These are phyloP conservation scores for Lentinula sp. DNA, from an alignment of 768 basidiomycete genomes.

Conservation along the genomic window DNA sequence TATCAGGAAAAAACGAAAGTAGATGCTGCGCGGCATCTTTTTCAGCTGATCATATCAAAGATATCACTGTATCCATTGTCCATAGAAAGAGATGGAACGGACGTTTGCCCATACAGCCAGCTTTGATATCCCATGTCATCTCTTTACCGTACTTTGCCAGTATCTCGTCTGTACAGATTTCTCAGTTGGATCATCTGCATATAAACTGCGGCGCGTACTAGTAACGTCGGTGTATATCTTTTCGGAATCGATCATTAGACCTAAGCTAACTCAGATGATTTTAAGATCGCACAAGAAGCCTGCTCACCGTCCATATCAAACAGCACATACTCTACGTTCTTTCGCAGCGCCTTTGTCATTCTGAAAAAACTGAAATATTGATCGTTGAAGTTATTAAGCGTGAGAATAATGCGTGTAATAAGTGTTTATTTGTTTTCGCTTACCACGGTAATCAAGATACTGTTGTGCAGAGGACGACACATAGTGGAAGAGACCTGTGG, in stretches of 20 bases:
- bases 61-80: neutral
- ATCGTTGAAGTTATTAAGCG: no score
- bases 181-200: neutral
- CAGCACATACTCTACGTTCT: slow-evolving; percentile 46
- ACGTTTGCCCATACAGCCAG: slow-evolving; percentile 88
- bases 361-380: neutral
- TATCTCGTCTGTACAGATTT: slow-evolving; percentile 49
- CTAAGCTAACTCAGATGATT: slow-evolving; percentile 22
- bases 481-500: no score
- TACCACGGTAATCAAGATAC: no score
- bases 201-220: slow-evolving; percentile 39
- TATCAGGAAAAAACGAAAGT: slow-evolving; percentile 71
- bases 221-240: slow-evolving; percentile 72
- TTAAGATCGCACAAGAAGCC: neutral
- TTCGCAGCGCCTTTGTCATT: neutral
- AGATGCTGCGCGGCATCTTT: slow-evolving; percentile 57
- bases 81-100: slow-evolving; percentile 6
- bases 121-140: slow-evolving; percentile 88
- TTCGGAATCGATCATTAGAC: slow-evolving; percentile 74
- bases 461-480: no score
- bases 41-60: slow-evolving; percentile 42
- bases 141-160: slow-evolving; percentile 63
- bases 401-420: no score
- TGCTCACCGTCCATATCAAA: slow-evolving; percentile 62
- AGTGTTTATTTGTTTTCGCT: no score